Base-by-base conservation (phyloP, 176 grass and related monocot species). In the Avena insularis region DNA sequence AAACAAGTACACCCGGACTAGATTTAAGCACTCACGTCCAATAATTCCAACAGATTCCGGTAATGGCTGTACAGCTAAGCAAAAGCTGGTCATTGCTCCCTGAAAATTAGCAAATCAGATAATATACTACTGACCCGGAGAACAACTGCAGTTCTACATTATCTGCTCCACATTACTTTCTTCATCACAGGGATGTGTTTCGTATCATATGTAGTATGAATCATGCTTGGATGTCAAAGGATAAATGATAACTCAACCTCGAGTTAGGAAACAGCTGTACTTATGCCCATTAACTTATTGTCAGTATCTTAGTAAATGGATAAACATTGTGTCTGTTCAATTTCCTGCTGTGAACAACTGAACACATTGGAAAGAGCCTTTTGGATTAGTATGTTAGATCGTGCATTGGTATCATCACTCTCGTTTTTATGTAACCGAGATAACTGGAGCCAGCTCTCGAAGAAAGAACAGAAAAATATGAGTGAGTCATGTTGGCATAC, bases 1-100 rank as follows among this genome's bases (percentile, higher is more conserved):
- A 40, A 77, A 35, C 10, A 73, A 50, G 46, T 70, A 20, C 49
- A 43, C 0, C 51, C 40, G 4, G 45, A 8, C 69, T 20, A 78
- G 14, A 61, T 61, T 67, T 29, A 40, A 70, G 38, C 19, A 84
- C 97, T 99, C 79, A 96, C 97, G 97, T 38, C 87, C 97, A 81
- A 99, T 96, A 33, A 92, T 96, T 67, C 89, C 97, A 81, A 96
- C 55, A 87, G 50, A 75, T 29, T 96, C 97, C 71, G 82, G 16
- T 78, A 90, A 90, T 83, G 88, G 85, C 43, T 82, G 86, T 45
- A 96, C 31, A 60, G 97, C 94, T 75, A 99, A 84, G 88, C 97
- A 99, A 88, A 96, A 94, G 36, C 61, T 75, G 49, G 83, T 36
- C 55, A 88, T 54, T 0, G 79, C 78, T 67, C 97, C 94, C 97